Evolutionary conservation across 306 rosid species (phyloP), one percentile per base, ranked within the genome.

Genomic region (Sesbania bispinosa): DNA sequence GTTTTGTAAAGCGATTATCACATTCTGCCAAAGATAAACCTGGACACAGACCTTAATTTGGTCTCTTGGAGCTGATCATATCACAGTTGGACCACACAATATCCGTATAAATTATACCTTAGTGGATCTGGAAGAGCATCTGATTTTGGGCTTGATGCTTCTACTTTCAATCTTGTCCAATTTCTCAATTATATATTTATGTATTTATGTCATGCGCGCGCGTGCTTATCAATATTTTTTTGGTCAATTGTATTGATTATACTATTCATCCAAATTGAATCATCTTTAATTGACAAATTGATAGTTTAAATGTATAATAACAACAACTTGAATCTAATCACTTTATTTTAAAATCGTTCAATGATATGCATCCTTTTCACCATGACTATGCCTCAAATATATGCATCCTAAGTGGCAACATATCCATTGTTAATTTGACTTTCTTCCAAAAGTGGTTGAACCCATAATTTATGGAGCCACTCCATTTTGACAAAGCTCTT

Each of bases 151-250:
- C n/a, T 53, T 54, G 66, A 77, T 82, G 71, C 74, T 77, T 51
- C 68, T 53, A 33, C 46, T 42, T 62, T 62, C 32, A 73, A 53
- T 75, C 82, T 68, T 77, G 70, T 82, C 69, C 66, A 82, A 20
- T 32, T 51, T 41, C 26, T 16, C 30, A 43, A 59, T 43, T 64
- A 65, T 57, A 4, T 67, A 6, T 59, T 3, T 60, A 19, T 60
- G 38, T 59, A n/a, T 71, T 72, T 81, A 46, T 46, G 58, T 38
- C 63, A 13, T 20, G 76, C 85, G 80, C 80, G 72, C 79, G 80
- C 85, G 71, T 81, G 82, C 85, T 73, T 50, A 72, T 73, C 67
- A 36, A 61, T 53, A 20, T 35, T 30, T 29, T 62, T 78, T 57
- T 36, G 60, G 51, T 73, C 59, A 52, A 39, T 67, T 61, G 58